A percentile compares a stretch with the other conserved stretches of the same genome.
Conservation (phyloP, 1,284 basidiomycete genomes). For the Microbotryum violaceum region DNA sequence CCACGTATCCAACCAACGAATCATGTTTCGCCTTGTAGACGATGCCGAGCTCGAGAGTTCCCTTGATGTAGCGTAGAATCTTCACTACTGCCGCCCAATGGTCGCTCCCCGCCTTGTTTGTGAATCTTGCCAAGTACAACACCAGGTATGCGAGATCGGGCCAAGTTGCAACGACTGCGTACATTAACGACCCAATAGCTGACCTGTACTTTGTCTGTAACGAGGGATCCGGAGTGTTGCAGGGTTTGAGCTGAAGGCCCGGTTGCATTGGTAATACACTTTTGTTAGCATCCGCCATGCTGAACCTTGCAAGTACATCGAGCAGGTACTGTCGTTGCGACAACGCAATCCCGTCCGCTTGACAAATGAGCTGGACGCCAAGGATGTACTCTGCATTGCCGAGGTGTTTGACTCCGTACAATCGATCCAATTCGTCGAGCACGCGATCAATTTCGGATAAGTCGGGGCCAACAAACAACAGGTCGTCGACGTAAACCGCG, state of each 20-base stretch:
- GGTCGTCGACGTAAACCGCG: slow-evolving; percentile 42
- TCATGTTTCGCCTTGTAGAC: slow-evolving; percentile 10
- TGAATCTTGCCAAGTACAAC: slow-evolving; percentile 38
- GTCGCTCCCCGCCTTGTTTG: slow-evolving; percentile 28
- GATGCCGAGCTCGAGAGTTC: slow-evolving; percentile 21
- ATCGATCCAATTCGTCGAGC: slow-evolving; percentile 33
- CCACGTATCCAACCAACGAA: not conserved
- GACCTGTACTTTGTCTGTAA: not conserved
- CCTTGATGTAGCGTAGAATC: slow-evolving; percentile 32
- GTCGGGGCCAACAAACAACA: slow-evolving; percentile 33
- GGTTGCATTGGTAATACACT: slow-evolving; percentile 3
- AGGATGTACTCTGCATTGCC: slow-evolving; percentile 40
- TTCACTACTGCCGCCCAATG: slow-evolving; percentile 37
- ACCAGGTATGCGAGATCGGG: slow-evolving; percentile 40
- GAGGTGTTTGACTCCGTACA: slow-evolving; percentile 39
- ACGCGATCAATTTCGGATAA: slow-evolving; percentile 27
- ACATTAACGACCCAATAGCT: slow-evolving; percentile 39
- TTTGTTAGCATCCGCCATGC: slow-evolving; percentile 34
- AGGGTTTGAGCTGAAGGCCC: slow-evolving; percentile 3
- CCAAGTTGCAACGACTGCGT: slow-evolving; percentile 36
- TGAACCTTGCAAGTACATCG: slow-evolving; percentile 39
- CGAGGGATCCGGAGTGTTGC: not conserved
- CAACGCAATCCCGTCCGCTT: slow-evolving; percentile 36
- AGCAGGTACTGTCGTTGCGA: slow-evolving; percentile 40
- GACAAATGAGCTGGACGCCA: slow-evolving; percentile 39